These are phyloP conservation scores for Leishmania lainsoni DNA, from an alignment of 208 protist species.

Conservation along the genomic window DNA sequence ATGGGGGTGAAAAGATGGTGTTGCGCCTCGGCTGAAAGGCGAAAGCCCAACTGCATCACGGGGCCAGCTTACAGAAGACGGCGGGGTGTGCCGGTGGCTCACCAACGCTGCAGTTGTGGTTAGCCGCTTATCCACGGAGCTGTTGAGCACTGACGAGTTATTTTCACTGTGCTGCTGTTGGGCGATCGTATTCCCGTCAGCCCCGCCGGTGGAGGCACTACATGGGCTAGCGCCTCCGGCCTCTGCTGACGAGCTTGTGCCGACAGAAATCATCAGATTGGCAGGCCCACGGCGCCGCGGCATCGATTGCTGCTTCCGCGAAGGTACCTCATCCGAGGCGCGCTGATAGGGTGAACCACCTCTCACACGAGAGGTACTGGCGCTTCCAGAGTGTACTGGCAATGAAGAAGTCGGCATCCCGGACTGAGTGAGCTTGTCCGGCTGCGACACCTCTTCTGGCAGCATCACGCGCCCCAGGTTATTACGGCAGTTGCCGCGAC, in stretches of 20 bases:
- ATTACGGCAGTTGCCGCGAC: background rate
- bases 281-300: background rate
- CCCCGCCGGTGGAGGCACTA: background rate
- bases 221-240: background rate
- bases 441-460: background rate
- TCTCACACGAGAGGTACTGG: background rate
- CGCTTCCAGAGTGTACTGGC: conserved; percentile 1
- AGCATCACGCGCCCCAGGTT: background rate
- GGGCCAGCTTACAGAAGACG: conserved; percentile 1
- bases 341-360: background rate
- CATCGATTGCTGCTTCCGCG: background rate
- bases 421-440: conserved; percentile 1
- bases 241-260: background rate
- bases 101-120: background rate
- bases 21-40: background rate
- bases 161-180: conserved; percentile 16
- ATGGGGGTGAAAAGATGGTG: background rate
- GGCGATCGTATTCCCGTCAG: conserved; percentile 4
- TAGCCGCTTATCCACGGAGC: conserved; percentile 3
- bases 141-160: conserved; percentile 12
- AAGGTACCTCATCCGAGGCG: background rate
- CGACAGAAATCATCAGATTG: background rate
- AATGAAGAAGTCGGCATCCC: background rate
- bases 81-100: background rate
- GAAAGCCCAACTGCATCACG: background rate